A percentile compares a stretch with the other conserved stretches of the same genome.
Conservation (phyloP, 1,284 basidiomycete genomes). For the Butyriboletus appendiculatus region DNA sequence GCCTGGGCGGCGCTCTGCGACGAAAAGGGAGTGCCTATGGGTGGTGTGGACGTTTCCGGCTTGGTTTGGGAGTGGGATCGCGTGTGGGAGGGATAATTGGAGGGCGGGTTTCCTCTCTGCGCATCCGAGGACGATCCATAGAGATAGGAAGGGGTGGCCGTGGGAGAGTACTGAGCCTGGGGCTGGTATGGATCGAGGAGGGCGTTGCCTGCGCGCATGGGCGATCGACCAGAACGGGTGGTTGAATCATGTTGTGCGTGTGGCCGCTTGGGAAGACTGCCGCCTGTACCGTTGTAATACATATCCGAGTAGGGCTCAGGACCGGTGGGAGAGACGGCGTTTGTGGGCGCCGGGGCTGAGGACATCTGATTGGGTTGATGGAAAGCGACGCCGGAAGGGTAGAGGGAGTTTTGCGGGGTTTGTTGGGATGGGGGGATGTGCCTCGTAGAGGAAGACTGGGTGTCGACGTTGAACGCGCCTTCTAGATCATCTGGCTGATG, state of each 20-base stretch:
- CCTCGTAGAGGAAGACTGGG: constrained; percentile 40
- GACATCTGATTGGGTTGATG: constrained; percentile 45
- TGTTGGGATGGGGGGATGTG: constrained; percentile 40
- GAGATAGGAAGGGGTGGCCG: constrained; percentile 49
- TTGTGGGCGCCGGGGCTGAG: constrained; percentile 37
- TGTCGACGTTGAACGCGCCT: constrained; percentile 59
- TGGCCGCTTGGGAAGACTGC: constrained; percentile 54
- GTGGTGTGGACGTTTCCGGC: constrained; percentile 53
- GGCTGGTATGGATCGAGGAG: constrained; percentile 69
- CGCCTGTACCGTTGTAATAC: constrained; percentile 56
- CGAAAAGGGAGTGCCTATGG: constrained; percentile 53
- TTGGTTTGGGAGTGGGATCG: constrained; percentile 63
- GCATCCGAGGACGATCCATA: constrained; percentile 51
- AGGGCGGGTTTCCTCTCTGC: constrained; percentile 42
- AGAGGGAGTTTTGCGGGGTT: constrained; percentile 47
- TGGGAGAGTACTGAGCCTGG: constrained; percentile 65
- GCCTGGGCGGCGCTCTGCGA: constrained; percentile 44
- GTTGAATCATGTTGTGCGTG: constrained; percentile 56
- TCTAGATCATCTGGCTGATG: constrained; percentile 72
- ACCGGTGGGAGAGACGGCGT: constrained; percentile 37
- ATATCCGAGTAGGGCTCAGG: constrained; percentile 60
- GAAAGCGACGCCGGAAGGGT: constrained; percentile 59
- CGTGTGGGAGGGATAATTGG: constrained; percentile 56
- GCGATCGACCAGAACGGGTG: constrained; percentile 55
- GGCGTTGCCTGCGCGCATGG: constrained; percentile 54